Percentiles rank a stretch among this genome's conserved stretches.
These are phyloP conservation scores for Metschnikowia koreensis DNA, from an alignment of 805 yeast species.

Conservation along the genomic window DNA sequence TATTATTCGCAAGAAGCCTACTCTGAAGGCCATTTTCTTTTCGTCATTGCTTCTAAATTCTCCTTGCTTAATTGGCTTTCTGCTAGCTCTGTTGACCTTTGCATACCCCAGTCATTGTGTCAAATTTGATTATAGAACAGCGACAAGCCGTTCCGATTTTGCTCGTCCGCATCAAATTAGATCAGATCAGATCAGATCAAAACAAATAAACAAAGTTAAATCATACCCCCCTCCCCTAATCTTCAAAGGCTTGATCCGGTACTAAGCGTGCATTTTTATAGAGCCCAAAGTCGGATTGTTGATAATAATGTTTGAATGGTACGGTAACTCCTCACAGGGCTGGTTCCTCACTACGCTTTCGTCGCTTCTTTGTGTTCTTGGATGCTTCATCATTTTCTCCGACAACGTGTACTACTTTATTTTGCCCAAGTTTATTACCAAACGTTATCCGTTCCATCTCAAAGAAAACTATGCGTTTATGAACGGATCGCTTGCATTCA, in stretches of 20 bases:
- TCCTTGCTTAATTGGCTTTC: neutral
- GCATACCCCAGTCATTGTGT: neutral
- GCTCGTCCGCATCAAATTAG: neutral
- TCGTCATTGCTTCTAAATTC: neutral
- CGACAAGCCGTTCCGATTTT: neutral
- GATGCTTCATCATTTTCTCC: conserved; percentile 62
- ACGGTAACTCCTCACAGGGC: conserved; percentile 40
- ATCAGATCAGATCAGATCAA: no score
- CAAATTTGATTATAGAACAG: neutral
- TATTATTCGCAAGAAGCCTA: neutral
- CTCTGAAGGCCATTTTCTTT: neutral
- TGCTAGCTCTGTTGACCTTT: neutral
- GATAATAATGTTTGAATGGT: conserved; percentile 1
- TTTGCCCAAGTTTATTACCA: conserved; percentile 42
- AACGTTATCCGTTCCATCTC: conserved; percentile 48
- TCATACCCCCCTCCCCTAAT: neutral
- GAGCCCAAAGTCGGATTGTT: neutral
- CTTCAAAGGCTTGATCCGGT: neutral
- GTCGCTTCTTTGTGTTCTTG: conserved; percentile 67
- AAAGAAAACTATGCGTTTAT: conserved; percentile 62
- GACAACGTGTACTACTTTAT: conserved; percentile 51
- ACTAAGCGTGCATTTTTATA: neutral
- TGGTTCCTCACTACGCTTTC: conserved; percentile 67
- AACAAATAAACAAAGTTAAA: neutral
- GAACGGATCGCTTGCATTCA: conserved; percentile 70